Base-by-base conservation (phyloP, 306 rosid species). In the Cicer arietinum region DNA sequence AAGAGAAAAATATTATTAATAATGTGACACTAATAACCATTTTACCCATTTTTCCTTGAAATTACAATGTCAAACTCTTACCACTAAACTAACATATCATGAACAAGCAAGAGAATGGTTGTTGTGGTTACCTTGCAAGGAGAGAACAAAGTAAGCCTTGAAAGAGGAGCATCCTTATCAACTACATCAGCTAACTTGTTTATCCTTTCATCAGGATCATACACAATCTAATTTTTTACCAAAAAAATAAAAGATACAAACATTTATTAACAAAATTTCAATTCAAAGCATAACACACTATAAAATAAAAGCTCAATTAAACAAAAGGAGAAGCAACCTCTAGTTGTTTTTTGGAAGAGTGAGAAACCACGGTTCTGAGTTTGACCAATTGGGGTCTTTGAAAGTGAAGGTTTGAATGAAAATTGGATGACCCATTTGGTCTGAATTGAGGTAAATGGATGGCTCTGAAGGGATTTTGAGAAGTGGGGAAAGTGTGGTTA, bases 61-160 rank as follows among this genome's bases (percentile, higher is more conserved):
- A 3, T 25, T 25, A 25, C 0, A 25, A 2, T 2, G 4, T 2
- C 35, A 25, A 25, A 2, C 4, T 25, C 35, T 25, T 25, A 25
- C 35, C 35, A 25, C 3, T 25, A 25, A 25, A 2, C 35, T 25
- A 2, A 2, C 35, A 25, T 4, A 2, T 25, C 35, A 2, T 0
- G 0, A 2, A 25, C 35, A 25, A 25, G 35, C 35, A 25, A 25
- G 35, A 59, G 5, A 59, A 59, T 41, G 30, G 40, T 16, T 39
- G 13, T 3, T 3, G 35, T 25, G 45, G 25, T 68, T 82, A 89
- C 98, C 97, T 94, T 94, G 90, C 98, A 94, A 81, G 98, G 98
- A 16, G 98, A 94, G 84, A 90, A 94, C 62, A 94, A 80, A 77
- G 92, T 84, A 63, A 94, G 91, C 85, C 98, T 90, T 54, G 98